Evolutionary conservation across 2,329 filamentous ascomycete species (phyloP).

Genomic region (Chrysosporium queenslandicum): DNA sequence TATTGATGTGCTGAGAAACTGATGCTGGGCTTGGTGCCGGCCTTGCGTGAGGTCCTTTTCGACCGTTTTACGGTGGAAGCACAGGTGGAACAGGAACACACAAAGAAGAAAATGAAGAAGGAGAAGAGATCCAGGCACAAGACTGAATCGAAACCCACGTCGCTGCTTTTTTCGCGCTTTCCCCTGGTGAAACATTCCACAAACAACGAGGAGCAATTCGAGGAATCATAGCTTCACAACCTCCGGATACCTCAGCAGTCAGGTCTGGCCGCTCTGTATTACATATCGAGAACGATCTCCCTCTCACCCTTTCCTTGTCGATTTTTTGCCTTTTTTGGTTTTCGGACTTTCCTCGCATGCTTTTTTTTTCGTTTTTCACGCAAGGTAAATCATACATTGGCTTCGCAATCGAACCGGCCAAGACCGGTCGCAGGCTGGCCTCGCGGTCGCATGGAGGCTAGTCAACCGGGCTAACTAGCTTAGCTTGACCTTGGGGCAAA

Average conservation of each 20-base stretch:
- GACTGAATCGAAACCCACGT: slow-evolving; percentile 5
- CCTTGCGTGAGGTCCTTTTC: no score
- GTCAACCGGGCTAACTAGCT: no score
- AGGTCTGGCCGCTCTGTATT: not conserved
- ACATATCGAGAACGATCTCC: not conserved
- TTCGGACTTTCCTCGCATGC: not conserved
- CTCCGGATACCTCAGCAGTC: not conserved
- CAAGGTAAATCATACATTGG: not conserved
- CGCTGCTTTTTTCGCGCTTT: not conserved
- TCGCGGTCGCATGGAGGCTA: slow-evolving; percentile 2
- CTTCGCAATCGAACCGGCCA: not conserved
- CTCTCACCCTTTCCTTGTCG: not conserved
- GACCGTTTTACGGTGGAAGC: no score
- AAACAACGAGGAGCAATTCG: slow-evolving; percentile 2
- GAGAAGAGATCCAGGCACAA: slow-evolving; percentile 3
- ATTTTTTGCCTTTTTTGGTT: not conserved
- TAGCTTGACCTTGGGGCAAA: not conserved
- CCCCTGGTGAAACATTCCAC: not conserved
- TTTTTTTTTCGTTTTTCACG: not conserved
- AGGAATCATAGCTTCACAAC: no score
- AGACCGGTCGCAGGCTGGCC: not conserved
- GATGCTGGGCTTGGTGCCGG: no score
- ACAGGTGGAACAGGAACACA: no score
- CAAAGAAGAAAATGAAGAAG: not conserved
- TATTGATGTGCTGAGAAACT: no score